Evolutionary conservation across 2,329 filamentous ascomycete species (phyloP).

Genomic region (Colletotrichum acutatum): DNA sequence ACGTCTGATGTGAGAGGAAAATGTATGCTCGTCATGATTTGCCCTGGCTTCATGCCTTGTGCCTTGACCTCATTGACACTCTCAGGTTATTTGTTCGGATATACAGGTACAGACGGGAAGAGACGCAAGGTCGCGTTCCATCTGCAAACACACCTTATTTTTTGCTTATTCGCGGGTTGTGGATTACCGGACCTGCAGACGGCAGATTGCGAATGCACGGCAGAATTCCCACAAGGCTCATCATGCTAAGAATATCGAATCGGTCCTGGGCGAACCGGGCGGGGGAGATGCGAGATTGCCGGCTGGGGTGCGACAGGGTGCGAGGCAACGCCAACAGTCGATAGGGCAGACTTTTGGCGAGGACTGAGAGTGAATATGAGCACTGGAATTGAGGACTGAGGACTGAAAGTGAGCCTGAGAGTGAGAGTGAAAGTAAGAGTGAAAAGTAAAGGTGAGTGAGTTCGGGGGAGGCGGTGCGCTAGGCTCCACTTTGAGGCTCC

Average conservation of each 20-base stretch:
- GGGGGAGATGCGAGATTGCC: conserved; percentile 22
- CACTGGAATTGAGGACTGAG: not conserved
- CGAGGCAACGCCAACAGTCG: too few relatives aligned
- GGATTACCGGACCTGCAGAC: not conserved
- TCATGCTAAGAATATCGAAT: not conserved
- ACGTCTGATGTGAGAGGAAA: not conserved
- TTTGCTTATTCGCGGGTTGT: not conserved
- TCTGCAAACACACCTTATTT: not conserved
- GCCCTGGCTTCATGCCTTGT: not conserved
- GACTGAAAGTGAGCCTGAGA: too few relatives aligned
- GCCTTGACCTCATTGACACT: not conserved
- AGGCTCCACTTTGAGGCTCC: conserved; percentile 9
- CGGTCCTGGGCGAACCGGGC: not conserved
- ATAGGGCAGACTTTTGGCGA: not conserved
- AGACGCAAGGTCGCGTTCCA: not conserved
- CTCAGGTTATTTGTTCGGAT: not conserved
- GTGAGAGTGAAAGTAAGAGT: not conserved
- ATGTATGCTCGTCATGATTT: conserved; percentile 13
- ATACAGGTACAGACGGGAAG: not conserved
- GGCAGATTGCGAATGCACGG: not conserved
- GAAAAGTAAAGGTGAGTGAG: not conserved
- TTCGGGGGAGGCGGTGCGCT: conserved; percentile 26
- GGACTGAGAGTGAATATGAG: not conserved
- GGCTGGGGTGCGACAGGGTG: not conserved
- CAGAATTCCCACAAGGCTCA: not conserved